Percentiles rank a stretch among this genome's conserved stretches.
phyloP scores from a whole-genome alignment of 441 rosid species.

The Lepidium campestre region DNA sequence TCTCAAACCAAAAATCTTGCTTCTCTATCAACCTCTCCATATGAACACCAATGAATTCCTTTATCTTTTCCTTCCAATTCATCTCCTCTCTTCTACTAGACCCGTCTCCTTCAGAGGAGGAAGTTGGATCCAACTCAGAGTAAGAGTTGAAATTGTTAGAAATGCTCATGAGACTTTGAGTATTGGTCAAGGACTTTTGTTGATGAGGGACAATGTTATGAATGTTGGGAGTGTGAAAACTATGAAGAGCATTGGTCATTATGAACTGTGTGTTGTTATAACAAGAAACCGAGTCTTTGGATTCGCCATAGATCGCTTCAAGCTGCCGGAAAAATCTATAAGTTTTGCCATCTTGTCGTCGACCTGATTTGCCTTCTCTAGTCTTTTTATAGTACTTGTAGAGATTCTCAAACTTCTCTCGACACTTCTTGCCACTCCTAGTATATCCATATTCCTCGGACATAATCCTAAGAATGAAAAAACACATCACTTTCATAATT shows the following conservation, averaged over 20 bases:
- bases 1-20: constrained; percentile 75
- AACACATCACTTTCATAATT: neutral
- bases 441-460: constrained; percentile 78
- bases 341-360: constrained; percentile 81
- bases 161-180: constrained; percentile 50
- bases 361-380: constrained; percentile 74
- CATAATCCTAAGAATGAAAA: constrained; percentile 50
- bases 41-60: constrained; percentile 55
- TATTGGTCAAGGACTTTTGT: constrained; percentile 13
- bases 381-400: constrained; percentile 87
- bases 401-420: constrained; percentile 79
- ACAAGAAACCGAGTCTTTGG: constrained; percentile 30
- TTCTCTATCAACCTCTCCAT: constrained; percentile 65
- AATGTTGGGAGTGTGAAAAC: constrained; percentile 10
- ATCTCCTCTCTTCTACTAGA: constrained; percentile 36
- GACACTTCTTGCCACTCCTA: constrained; percentile 85
- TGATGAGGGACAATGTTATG: neutral
- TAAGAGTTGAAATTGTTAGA: constrained; percentile 44
- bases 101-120: constrained; percentile 46
- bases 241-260: constrained; percentile 17
- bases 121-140: constrained; percentile 37
- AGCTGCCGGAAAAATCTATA: constrained; percentile 83
- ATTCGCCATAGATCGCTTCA: constrained; percentile 75
- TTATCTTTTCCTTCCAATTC: constrained; percentile 55
- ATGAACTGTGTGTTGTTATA: constrained; percentile 11